A percentile compares a stretch with the other conserved stretches of the same genome.
These are phyloP conservation scores for Botrytis pseudocinerea DNA, from an alignment of 2,329 filamentous ascomycete species.

Conservation along the genomic window DNA sequence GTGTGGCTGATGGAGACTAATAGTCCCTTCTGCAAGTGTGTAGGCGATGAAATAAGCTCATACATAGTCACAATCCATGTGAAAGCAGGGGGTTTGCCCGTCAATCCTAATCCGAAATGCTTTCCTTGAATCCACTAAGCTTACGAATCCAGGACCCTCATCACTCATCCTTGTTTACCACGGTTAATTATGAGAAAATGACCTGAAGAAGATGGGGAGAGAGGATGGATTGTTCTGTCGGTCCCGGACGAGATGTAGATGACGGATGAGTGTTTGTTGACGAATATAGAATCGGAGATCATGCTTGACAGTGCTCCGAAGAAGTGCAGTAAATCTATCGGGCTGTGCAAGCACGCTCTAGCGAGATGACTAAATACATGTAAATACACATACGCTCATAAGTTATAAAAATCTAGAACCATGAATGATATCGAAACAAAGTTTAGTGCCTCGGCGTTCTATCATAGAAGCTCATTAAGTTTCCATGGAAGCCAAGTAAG, in stretches of 20 bases:
- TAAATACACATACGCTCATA: neutral
- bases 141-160: constrained; percentile 20
- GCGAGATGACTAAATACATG: neutral
- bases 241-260: neutral
- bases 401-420: neutral
- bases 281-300: neutral
- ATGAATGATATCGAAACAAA: constrained; percentile 12
- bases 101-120: constrained; percentile 1
- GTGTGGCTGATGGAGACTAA: constrained; percentile 3
- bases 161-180: neutral
- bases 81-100: neutral
- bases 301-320: neutral
- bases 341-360: neutral
- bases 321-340: too few relatives aligned
- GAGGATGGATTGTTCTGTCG: neutral
- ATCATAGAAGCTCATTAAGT: neutral
- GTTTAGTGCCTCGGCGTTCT: constrained; percentile 5
- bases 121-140: constrained; percentile 16
- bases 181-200: neutral
- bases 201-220: neutral
- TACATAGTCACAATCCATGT: neutral
- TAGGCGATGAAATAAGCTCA: constrained; percentile 21
- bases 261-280: neutral
- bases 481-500: neutral
- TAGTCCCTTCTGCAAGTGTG: constrained; percentile 12